Base-by-base conservation (phyloP, 1,284 basidiomycete genomes). In the Cystobasidium pallidum region DNA sequence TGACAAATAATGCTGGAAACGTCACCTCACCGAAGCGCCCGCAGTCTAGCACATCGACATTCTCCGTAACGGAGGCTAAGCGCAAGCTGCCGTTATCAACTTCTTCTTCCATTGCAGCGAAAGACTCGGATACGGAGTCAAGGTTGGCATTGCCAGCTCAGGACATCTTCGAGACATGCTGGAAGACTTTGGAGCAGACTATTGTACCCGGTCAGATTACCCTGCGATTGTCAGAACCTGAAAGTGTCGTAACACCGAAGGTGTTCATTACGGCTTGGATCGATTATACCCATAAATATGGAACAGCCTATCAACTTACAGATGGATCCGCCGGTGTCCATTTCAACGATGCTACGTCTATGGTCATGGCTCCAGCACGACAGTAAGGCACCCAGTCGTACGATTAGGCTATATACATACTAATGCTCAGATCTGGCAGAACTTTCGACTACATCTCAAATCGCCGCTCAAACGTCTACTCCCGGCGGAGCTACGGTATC, bases 251-350 rank as follows among this genome's bases (percentile, higher is more conserved):
- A 0, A 85, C 88, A 15, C 91, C 94, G 47, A 86, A 85, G 66
- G 89, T 95, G 17, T 99, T 98, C 82, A 92, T 99, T 76, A 91
- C 91, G 1, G 92, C 91, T 10, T 99, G 95, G 95, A 90, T 98
- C 57, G 95, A 99, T 81, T 97, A 98, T 80, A 94, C 91, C 80
- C 92, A 94, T 81, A 96, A 96, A 83, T 99, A 98, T 82, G 96
- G 95, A 11, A 94, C 98, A 88, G 96, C 94, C 1, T 98, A 98
- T 80, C 92, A 92, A 1, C 84, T 99, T 78, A 94, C 91, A 34
- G 94, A 99, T 79, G 94, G 95, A 2, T 90, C 91, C 1, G 89
- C 97, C 32, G 93, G 93, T 8, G 91, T 97, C 24, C 89, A 97
- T 82, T 98, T 97, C 83, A 96, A 97, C 78, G 95, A 99, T 81